These are phyloP conservation scores for Aristolochia fimbriata DNA, from an alignment of 164 flowering plant genomes.

Conservation along the genomic window DNA sequence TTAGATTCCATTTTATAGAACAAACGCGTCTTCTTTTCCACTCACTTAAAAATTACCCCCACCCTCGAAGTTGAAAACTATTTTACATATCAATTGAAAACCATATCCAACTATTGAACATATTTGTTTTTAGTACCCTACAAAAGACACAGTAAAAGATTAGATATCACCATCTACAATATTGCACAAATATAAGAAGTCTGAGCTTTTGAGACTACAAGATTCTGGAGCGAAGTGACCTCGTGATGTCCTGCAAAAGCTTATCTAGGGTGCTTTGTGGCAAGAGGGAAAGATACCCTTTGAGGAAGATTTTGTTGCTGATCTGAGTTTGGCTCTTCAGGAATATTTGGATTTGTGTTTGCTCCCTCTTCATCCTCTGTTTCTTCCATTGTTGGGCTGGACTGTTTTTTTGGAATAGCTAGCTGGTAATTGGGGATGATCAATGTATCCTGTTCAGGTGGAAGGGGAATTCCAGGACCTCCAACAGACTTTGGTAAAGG, in stretches of 20 bases:
- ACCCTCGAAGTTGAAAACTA: too few species aligned
- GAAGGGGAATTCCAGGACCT: constrained; percentile 63
- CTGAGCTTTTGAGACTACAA: background rate
- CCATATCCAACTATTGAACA: too few species aligned
- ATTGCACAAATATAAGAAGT: too few species aligned
- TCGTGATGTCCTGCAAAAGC: background rate
- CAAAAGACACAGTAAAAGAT: too few species aligned
- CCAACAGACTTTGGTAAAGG: constrained; percentile 66
- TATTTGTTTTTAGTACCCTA: too few species aligned
- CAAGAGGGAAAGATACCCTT: constrained; percentile 76
- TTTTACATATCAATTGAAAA: too few species aligned
- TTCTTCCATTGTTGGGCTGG: constrained; percentile 44
- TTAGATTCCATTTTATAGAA: too few species aligned
- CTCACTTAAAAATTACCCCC: too few species aligned
- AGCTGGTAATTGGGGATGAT: constrained; percentile 88
- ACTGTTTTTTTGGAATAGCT: constrained; percentile 47
- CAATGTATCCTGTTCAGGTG: constrained; percentile 78
- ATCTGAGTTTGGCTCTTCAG: constrained; percentile 49
- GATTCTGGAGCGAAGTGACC: background rate
- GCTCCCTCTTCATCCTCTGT: constrained; percentile 61
- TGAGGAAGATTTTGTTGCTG: constrained; percentile 37
- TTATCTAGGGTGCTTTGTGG: constrained; percentile 42
- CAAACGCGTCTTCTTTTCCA: too few species aligned
- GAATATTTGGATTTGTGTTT: constrained; percentile 17
- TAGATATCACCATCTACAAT: too few species aligned